Conservation (phyloP, 768 basidiomycete genomes). For the Sarcomyxa edulis region DNA sequence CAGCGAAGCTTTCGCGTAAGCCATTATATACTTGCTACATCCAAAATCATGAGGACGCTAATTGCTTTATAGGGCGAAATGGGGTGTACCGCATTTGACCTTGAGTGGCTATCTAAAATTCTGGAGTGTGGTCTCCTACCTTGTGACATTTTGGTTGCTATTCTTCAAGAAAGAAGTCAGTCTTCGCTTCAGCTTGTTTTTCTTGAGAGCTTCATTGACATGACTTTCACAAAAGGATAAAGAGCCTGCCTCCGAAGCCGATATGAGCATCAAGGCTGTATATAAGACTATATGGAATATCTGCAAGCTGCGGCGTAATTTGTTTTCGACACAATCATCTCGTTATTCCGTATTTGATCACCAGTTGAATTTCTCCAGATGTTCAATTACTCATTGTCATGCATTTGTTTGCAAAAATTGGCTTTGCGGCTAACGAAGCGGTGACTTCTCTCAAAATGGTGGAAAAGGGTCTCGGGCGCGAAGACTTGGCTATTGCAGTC, state of each 20-base stretch:
- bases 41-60: no score
- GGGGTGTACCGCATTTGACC: conserved; percentile 70
- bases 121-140: conserved; percentile 76
- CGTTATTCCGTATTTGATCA: conserved; percentile 4
- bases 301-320: conserved; percentile 78
- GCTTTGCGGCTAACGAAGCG: conserved; percentile 91
- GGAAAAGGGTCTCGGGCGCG: conserved; percentile 92
- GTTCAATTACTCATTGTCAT: conserved; percentile 83
- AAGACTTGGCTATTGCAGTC: conserved; percentile 93
- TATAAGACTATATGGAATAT: conserved; percentile 96
- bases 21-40: no score
- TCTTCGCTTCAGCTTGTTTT: conserved; percentile 1
- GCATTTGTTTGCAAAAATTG: conserved; percentile 90
- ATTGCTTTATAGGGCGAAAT: conserved; percentile 50
- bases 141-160: conserved; percentile 84
- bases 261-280: conserved; percentile 86
- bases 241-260: conserved; percentile 64
- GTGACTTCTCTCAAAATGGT: conserved; percentile 90
- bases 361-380: conserved; percentile 47
- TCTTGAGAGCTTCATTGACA: neutral
- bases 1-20: conserved; percentile 84
- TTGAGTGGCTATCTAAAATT: conserved; percentile 81
- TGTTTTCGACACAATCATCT: no score
- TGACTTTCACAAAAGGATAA: conserved; percentile 50
- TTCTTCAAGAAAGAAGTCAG: conserved; percentile 87